Evolutionary conservation across 225 moss, liverwort and hornwort genomes (phyloP).

Genomic region (Marchantia polymorpha): DNA sequence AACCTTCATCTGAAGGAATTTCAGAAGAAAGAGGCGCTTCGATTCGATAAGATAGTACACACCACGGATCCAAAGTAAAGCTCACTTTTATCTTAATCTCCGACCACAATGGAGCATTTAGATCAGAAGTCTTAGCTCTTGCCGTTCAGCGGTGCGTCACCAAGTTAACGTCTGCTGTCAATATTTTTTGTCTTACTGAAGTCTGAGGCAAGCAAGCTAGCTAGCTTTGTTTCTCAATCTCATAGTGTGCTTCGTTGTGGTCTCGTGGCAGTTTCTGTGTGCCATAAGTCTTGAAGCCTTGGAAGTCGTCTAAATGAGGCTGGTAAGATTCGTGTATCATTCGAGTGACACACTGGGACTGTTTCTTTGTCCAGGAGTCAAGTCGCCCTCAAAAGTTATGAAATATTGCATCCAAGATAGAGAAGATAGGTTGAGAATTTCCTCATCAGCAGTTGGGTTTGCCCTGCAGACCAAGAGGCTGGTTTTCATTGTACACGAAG

Average conservation of each 20-base stretch:
- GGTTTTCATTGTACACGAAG: constrained; percentile 10
- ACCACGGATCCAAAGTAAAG: constrained; percentile 8
- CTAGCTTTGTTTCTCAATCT: not conserved
- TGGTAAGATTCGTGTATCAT: constrained; percentile 4
- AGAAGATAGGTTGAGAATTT: constrained; percentile 1
- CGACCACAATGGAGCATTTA: not conserved
- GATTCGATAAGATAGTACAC: not conserved
- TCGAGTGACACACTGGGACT: constrained; percentile 2
- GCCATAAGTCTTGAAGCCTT: not conserved
- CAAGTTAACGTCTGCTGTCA: not conserved
- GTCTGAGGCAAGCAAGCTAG: not conserved
- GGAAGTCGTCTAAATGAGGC: not conserved
- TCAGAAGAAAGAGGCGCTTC: not conserved
- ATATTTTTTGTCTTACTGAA: not conserved
- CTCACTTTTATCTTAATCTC: not conserved
- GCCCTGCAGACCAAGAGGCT: constrained; percentile 10
- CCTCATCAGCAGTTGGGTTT: constrained; percentile 5
- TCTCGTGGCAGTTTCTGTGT: constrained; percentile 1
- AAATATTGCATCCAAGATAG: constrained; percentile 1
- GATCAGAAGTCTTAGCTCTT: not conserved
- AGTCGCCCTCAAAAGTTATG: not conserved
- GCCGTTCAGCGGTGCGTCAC: not conserved
- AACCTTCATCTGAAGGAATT: constrained; percentile 56
- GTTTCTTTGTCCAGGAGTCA: not conserved
- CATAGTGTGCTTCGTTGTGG: not conserved